Percentiles rank a stretch among this genome's conserved stretches.
These are phyloP conservation scores for Vitis hybrid DNA, from an alignment of 177 flowering plant genomes.

Conservation along the genomic window DNA sequence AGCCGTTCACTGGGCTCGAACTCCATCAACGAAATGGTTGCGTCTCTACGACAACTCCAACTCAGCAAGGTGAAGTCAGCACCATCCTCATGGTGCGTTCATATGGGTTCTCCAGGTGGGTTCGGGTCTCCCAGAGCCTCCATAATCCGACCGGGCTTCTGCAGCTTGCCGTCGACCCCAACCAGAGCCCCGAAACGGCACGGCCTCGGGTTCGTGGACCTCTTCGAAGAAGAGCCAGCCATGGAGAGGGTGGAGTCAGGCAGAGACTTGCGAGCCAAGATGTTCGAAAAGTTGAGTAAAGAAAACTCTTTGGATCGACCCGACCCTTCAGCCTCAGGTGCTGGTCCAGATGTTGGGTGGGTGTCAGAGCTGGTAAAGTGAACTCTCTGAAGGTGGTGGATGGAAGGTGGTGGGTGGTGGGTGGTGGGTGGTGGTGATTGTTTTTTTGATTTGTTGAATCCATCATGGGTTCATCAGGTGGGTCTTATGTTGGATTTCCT, in stretches of 20 bases:
- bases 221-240: constrained; percentile 49
- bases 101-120: constrained; percentile 24
- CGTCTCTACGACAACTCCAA: constrained; percentile 1
- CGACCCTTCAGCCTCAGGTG: constrained; percentile 9
- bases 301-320: constrained; percentile 51
- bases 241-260: constrained; percentile 89
- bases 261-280: constrained; percentile 48
- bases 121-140: constrained; percentile 51
- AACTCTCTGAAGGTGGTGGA: background rate
- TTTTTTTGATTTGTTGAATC: background rate
- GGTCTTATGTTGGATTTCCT: constrained; percentile 2
- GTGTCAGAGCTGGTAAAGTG: constrained; percentile 48
- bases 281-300: constrained; percentile 65
- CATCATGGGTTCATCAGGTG: background rate
- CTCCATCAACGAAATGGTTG: constrained; percentile 4
- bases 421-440: background rate
- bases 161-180: constrained; percentile 71
- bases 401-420: background rate
- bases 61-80: constrained; percentile 4
- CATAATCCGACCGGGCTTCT: constrained; percentile 43
- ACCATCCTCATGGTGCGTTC: constrained; percentile 38
- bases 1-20: no score
- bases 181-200: constrained; percentile 36
- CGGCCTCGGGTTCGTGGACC: constrained; percentile 36
- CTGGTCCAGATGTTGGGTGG: constrained; percentile 56